Percentiles rank a stretch among this genome's conserved stretches.
Conservation (phyloP, 202 grass and related monocot genomes). For the Cymbopogon flexuosus region DNA sequence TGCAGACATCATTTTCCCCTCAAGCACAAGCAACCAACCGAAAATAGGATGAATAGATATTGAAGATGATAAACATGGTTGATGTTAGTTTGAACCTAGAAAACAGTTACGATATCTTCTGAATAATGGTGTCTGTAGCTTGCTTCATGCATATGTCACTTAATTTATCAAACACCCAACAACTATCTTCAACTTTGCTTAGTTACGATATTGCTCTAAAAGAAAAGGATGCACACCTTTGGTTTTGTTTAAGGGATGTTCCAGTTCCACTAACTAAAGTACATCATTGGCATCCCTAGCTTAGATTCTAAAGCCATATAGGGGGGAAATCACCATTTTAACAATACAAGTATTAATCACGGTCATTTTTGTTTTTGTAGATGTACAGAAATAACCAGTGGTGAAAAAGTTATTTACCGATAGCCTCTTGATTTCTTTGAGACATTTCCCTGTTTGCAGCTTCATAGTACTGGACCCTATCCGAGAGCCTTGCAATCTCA, state of each 20-base stretch:
- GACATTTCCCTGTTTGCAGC: conserved; percentile 95
- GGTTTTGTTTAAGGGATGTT: background rate
- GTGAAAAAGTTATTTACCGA: conserved; percentile 37
- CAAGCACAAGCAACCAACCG: background rate
- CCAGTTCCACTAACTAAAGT: no score
- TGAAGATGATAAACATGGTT: background rate
- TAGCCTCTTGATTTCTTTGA: conserved; percentile 95
- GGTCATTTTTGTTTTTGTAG: background rate
- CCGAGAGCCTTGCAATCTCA: conserved; percentile 78
- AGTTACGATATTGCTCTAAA: background rate
- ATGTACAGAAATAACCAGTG: background rate
- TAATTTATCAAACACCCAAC: background rate
- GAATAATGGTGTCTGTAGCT: background rate
- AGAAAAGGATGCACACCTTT: background rate
- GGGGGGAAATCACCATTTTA: background rate
- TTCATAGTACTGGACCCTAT: conserved; percentile 95
- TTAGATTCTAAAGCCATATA: background rate
- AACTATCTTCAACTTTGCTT: background rate
- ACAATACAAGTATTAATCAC: background rate
- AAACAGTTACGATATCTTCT: background rate
- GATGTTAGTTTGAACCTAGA: background rate
- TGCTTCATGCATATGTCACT: background rate
- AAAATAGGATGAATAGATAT: background rate
- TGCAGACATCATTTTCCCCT: background rate
- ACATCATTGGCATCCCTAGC: no score